A percentile compares a stretch with the other conserved stretches of the same genome.
These are phyloP conservation scores for Blastobotrys terrestris DNA, from an alignment of 805 yeast genomes.

Conservation along the genomic window DNA sequence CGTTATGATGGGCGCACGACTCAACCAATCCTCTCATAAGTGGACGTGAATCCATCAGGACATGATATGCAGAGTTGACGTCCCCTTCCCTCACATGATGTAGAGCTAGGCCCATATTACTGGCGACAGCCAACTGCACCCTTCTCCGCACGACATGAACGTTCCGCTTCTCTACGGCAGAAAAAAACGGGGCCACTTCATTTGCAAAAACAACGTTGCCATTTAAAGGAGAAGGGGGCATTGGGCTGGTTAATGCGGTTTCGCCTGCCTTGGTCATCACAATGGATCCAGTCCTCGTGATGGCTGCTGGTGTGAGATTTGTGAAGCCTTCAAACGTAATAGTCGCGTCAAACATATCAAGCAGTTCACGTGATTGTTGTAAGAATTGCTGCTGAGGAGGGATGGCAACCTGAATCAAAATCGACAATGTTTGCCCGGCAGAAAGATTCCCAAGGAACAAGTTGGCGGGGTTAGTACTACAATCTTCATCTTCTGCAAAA, in stretches of 20 bases:
- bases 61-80: background rate
- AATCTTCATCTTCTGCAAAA: constrained; percentile 2
- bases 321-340: constrained; percentile 1
- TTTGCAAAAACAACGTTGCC: background rate
- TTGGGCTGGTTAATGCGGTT: background rate
- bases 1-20: background rate
- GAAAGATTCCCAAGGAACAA: constrained; percentile 9
- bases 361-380: background rate
- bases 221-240: constrained; percentile 2
- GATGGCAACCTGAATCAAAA: constrained; percentile 11
- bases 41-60: constrained; percentile 1
- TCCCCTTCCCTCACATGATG: constrained; percentile 5
- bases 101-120: constrained; percentile 9
- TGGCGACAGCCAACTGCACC: constrained; percentile 13
- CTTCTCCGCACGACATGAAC: constrained; percentile 9
- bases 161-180: constrained; percentile 8
- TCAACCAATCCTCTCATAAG: constrained; percentile 2
- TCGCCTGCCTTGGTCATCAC: background rate
- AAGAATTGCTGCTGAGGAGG: constrained; percentile 1
- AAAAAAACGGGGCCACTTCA: constrained; percentile 7
- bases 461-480: background rate
- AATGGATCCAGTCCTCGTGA: background rate
- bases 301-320: background rate
- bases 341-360: background rate
- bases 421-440: constrained; percentile 12